Percentiles rank a stretch among this genome's conserved stretches.
Conservation (phyloP, 257 asterid genomes). For the Buddleja alternifolia region DNA sequence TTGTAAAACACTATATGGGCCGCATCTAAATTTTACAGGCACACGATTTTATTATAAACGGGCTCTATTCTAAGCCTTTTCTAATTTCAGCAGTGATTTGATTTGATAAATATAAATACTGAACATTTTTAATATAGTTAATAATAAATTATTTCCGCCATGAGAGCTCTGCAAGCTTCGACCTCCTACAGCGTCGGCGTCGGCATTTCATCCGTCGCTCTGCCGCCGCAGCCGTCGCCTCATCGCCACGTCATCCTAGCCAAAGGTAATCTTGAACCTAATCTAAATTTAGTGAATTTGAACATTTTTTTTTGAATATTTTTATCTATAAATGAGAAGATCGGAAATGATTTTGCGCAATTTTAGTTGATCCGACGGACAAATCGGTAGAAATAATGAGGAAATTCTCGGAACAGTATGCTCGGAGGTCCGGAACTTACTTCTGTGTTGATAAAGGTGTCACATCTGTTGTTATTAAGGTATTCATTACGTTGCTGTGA, state of each 20-base stretch:
- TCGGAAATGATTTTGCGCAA: slow-evolving; percentile 22
- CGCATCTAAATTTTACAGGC: too few relatives aligned
- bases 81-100: too few relatives aligned
- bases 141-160: slow-evolving; percentile 40
- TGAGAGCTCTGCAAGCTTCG: slow-evolving; percentile 79
- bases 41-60: too few relatives aligned
- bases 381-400: slow-evolving; percentile 95
- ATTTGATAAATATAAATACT: too few relatives aligned
- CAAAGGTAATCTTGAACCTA: slow-evolving; percentile 42
- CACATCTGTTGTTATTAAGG: slow-evolving; percentile 92
- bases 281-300: not conserved
- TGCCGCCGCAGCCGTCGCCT: slow-evolving; percentile 44
- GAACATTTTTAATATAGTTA: too few relatives aligned
- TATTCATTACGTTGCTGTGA: slow-evolving; percentile 22
- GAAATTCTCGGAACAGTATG: slow-evolving; percentile 99
- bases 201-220: slow-evolving; percentile 51
- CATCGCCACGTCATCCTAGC: slow-evolving; percentile 48
- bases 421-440: slow-evolving; percentile 81
- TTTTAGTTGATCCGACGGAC: slow-evolving; percentile 82
- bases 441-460: slow-evolving; percentile 94
- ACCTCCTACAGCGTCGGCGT: slow-evolving; percentile 65
- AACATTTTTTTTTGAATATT: not conserved
- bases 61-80: too few relatives aligned
- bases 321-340: not conserved
- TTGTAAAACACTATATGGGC: too few relatives aligned